Percentiles rank a stretch among this genome's conserved stretches.
These are phyloP conservation scores for Corynascus novoguineensis DNA, from an alignment of 495 filamentous ascomycete species.

Conservation along the genomic window DNA sequence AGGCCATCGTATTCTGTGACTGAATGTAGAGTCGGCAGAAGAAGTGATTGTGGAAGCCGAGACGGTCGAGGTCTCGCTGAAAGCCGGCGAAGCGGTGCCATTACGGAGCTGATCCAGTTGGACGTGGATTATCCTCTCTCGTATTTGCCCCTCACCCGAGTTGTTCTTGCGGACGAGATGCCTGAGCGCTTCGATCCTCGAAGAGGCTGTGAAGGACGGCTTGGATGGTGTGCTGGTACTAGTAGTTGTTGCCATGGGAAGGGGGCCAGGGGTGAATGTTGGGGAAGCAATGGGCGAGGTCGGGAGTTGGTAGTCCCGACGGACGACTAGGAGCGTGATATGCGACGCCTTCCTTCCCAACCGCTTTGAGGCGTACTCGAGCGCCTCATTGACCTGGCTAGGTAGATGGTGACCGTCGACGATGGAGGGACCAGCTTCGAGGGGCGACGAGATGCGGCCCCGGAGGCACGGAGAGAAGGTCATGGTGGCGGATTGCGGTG, in stretches of 20 bases:
- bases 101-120: conserved; percentile 23
- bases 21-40: conserved; percentile 1
- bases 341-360: conserved; percentile 43
- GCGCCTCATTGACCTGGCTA: conserved; percentile 34
- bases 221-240: conserved; percentile 24
- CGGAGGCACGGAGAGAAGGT: conserved; percentile 27
- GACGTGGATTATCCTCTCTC: conserved; percentile 27
- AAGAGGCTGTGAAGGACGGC: conserved; percentile 28
- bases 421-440: conserved; percentile 49
- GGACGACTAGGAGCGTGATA: conserved; percentile 46
- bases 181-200: conserved; percentile 32
- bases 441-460: conserved; percentile 49
- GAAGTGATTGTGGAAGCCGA: conserved; percentile 24
- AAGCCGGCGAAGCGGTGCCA: conserved; percentile 27
- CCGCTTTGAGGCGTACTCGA: conserved; percentile 48
- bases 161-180: conserved; percentile 36
- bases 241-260: conserved; percentile 31
- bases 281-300: conserved; percentile 21
- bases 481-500: not conserved
- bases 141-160: conserved; percentile 16
- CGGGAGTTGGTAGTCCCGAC: conserved; percentile 46
- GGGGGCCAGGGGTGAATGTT: conserved; percentile 20
- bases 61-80: conserved; percentile 24
- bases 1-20: conserved; percentile 19
- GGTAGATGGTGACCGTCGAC: conserved; percentile 46